A percentile compares a stretch with the other conserved stretches of the same genome.
Evolutionary conservation across 495 filamentous ascomycete genomes (phyloP).

Genomic region (Hyaloscypha bicolor): DNA sequence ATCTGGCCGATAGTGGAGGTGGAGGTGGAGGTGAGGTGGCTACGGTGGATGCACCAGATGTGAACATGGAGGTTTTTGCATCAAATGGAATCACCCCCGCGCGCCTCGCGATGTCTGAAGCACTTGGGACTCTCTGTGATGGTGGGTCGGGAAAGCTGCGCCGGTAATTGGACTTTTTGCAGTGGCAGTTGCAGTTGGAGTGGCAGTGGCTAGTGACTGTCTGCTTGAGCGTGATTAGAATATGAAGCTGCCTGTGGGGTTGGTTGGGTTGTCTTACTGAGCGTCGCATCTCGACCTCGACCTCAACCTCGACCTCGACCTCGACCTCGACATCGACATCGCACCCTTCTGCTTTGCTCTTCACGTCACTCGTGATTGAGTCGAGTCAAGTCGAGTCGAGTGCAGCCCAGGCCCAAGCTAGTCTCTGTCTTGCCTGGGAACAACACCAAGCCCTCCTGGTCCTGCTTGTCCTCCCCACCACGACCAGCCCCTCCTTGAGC

Average conservation of each 20-base stretch:
- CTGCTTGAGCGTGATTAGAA: not conserved
- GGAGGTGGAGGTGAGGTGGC: too few species aligned
- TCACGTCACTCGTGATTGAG: too few species aligned
- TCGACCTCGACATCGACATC: not conserved
- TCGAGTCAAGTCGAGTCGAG: not conserved
- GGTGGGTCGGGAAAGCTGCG: too few species aligned
- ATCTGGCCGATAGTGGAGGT: too few species aligned
- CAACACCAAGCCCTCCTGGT: not conserved
- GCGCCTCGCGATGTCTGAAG: too few species aligned
- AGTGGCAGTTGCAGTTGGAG: too few species aligned
- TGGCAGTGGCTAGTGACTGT: not conserved
- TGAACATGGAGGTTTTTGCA: too few species aligned
- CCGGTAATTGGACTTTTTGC: too few species aligned
- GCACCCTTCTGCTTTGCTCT: too few species aligned
- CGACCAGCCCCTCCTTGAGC: not conserved
- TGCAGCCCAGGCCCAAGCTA: not conserved
- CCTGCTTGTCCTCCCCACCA: not conserved
- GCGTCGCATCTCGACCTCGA: not conserved
- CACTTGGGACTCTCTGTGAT: too few species aligned
- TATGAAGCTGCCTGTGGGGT: not conserved
- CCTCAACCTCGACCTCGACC: not conserved
- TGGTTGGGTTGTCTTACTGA: not conserved
- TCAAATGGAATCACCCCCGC: too few species aligned
- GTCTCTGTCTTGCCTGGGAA: not conserved
- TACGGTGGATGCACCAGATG: too few species aligned